These are phyloP conservation scores for Talaromyces marneffei DNA, from an alignment of 2,329 filamentous ascomycete genomes.

Conservation along the genomic window DNA sequence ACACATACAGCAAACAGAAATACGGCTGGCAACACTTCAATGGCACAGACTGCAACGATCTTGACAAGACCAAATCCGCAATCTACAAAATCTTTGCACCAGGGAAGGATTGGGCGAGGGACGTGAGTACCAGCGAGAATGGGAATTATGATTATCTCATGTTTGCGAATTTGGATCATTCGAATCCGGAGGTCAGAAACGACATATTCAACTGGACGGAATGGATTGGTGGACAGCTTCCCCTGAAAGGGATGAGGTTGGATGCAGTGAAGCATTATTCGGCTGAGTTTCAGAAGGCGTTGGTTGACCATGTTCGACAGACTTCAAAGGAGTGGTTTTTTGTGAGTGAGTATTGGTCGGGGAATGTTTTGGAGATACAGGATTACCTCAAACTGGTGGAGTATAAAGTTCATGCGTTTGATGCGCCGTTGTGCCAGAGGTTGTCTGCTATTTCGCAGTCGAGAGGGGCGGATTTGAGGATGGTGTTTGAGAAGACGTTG, in stretches of 20 bases:
- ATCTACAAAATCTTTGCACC: conserved; percentile 62
- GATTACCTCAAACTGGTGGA: conserved; percentile 55
- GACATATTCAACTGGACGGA: conserved; percentile 63
- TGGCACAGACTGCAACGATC: conserved; percentile 61
- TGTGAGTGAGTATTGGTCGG: conserved; percentile 65
- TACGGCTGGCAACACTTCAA: conserved; percentile 65
- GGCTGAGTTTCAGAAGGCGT: conserved; percentile 59
- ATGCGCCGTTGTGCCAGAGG: conserved; percentile 63
- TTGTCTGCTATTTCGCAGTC: conserved; percentile 57
- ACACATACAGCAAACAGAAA: conserved; percentile 55
- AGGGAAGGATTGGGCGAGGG: conserved; percentile 58
- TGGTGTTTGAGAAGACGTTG: conserved; percentile 57
- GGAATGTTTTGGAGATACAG: conserved; percentile 51
- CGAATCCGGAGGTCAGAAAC: conserved; percentile 55
- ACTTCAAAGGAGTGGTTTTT: conserved; percentile 54
- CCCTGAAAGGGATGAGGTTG: conserved; percentile 61
- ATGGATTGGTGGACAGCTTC: conserved; percentile 59
- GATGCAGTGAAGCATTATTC: conserved; percentile 71
- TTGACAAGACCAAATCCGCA: conserved; percentile 48
- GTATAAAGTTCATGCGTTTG: conserved; percentile 57
- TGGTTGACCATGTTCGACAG: conserved; percentile 53
- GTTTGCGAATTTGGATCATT: conserved; percentile 66
- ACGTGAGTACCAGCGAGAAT: conserved; percentile 54
- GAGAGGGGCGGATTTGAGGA: conserved; percentile 55
- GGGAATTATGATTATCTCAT: conserved; percentile 67